Base-by-base conservation (phyloP, 495 filamentous ascomycete species). In the Sphaerosporella brunnea region DNA sequence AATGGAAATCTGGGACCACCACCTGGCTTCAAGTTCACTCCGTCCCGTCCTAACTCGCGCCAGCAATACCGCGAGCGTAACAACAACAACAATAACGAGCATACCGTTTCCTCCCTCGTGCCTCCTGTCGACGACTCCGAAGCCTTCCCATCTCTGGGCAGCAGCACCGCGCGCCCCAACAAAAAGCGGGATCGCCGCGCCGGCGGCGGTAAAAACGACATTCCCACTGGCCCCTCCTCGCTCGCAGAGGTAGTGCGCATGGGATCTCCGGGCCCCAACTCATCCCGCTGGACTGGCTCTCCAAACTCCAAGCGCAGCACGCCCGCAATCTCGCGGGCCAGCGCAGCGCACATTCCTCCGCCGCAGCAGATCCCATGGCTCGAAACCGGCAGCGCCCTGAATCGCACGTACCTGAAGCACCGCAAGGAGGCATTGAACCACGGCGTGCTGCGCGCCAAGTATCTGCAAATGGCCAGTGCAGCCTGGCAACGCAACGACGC, bases 401-500 rank as follows among this genome's bases (percentile, higher is more conserved):
- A 99, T 64, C 82, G 83, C 65, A 79, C 82, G 32, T 99, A 99
- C 62, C 78, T 96, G 50, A 92, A 93, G 62, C 83, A 84, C 48
- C 76, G 92, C 32, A 80, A 83, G 53, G 84, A 95, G 61, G 92
- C 92, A 23, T 92, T 96, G 61, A 88, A 87, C 63, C 92, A 99
- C 61, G 92, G 90, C 50, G 85, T 84, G 46, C 73, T 90, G 62
- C 74, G 92, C 45, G 96, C 96, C 64, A 96, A 96, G 59, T 99
- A 95, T 59, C 68, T 99, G 23, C 90, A 97, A 63, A 92, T 86
- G 59, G 92, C 92, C 44, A 88, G 90, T n/a, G 87, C 94, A 69
- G 92, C 92, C n/a, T 99, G 92, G 92, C 94, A 96, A 61, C 82
- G 92, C 41, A 95, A 92, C 58, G 92, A 99, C 62, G 87, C 92